Evolutionary conservation across 2,329 filamentous ascomycete genomes (phyloP).

Genomic region (Pseudonectria buxi): DNA sequence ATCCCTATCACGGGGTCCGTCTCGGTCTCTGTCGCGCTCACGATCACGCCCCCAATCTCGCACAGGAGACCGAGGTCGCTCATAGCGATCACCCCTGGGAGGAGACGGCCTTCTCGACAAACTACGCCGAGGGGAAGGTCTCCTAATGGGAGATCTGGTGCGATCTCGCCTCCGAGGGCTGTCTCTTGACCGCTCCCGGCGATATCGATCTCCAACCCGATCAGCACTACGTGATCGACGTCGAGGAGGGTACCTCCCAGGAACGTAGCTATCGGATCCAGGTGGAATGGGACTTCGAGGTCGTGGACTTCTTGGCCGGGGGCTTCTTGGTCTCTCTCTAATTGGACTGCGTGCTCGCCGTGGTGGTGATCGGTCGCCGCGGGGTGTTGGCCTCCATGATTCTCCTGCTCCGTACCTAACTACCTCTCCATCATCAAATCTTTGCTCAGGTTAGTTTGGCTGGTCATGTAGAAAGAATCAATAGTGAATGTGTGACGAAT

Average conservation of each 20-base stretch:
- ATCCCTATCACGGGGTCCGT: slow-evolving; percentile 24
- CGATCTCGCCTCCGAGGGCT: slow-evolving; percentile 32
- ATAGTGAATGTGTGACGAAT: not conserved
- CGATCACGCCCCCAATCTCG: slow-evolving; percentile 30
- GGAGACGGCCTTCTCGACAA: slow-evolving; percentile 30
- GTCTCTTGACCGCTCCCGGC: slow-evolving; percentile 36
- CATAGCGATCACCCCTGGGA: slow-evolving; percentile 30
- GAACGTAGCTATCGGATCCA: slow-evolving; percentile 40
- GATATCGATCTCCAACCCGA: slow-evolving; percentile 30
- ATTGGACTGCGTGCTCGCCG: slow-evolving; percentile 27
- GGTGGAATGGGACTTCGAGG: slow-evolving; percentile 31
- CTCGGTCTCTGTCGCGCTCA: slow-evolving; percentile 26
- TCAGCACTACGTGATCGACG: slow-evolving; percentile 34
- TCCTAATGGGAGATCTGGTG: slow-evolving; percentile 30
- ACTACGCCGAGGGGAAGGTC: slow-evolving; percentile 34
- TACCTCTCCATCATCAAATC: slow-evolving; percentile 56
- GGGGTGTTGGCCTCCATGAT: slow-evolving; percentile 53
- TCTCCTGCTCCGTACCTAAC: slow-evolving; percentile 56
- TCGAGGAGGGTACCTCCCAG: slow-evolving; percentile 35
- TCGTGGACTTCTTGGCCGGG: slow-evolving; percentile 34
- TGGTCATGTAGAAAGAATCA: not conserved
- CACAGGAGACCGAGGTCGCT: slow-evolving; percentile 32
- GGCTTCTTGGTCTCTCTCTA: slow-evolving; percentile 26
- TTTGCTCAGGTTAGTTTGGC: slow-evolving; percentile 20
- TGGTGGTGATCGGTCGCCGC: slow-evolving; percentile 37